These are phyloP conservation scores for Solanum chilense DNA, from an alignment of 257 asterid genomes.

Conservation along the genomic window DNA sequence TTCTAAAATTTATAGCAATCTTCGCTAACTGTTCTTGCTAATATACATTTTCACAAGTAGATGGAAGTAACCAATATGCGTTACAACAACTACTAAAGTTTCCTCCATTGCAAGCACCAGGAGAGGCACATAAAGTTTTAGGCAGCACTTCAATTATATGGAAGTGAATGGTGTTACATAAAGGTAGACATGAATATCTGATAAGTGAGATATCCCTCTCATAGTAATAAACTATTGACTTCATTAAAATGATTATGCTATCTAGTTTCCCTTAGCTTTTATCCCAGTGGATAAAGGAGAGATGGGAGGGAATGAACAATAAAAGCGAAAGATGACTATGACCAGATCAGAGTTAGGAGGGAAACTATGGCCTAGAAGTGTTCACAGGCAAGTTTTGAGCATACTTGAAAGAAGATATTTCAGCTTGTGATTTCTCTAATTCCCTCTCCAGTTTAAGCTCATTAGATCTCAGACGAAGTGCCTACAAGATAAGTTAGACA, in stretches of 20 bases:
- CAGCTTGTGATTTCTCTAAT: constrained; percentile 58
- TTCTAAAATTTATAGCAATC: background rate
- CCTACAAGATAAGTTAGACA: constrained; percentile 26
- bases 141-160: background rate
- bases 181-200: background rate
- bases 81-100: background rate
- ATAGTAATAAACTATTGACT: background rate
- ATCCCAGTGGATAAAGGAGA: background rate
- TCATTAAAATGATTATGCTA: background rate
- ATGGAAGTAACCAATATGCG: background rate
- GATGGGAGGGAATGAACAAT: background rate
- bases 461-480: constrained; percentile 86
- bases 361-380: background rate
- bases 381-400: constrained; percentile 2
- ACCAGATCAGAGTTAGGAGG: background rate
- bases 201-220: background rate
- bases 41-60: background rate
- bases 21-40: background rate
- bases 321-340: background rate
- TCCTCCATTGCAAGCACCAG: background rate
- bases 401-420: constrained; percentile 69
- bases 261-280: background rate
- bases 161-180: background rate
- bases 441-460: constrained; percentile 90
- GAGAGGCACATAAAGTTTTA: background rate